Base-by-base conservation (phyloP, 1,284 basidiomycete genomes). In the Cryptococcus amylolentus region DNA sequence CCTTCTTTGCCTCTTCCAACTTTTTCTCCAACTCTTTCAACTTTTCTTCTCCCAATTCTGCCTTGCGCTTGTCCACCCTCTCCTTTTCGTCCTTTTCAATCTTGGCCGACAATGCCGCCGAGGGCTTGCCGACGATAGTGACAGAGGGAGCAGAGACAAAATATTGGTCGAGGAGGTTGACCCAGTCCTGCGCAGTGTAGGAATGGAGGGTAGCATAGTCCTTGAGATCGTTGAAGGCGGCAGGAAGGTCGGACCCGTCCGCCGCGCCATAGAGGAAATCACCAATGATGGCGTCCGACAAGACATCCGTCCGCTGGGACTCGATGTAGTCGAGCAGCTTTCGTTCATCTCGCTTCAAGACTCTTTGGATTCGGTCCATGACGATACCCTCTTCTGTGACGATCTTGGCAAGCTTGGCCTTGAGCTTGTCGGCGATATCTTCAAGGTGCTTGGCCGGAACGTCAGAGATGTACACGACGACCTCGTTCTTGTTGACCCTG, bases 201-300 rank as follows among this genome's bases (percentile, higher is more conserved):
- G 77, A 77, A 48, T 84, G 82, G 49, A 96, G 78, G 23, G 77
- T 72, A 42, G 82, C 80, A 73, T 88, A 93, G 63, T 88, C 83
- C 52, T 82, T 82, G 64, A 93, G 85, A 64, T 95, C 89, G 66
- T 94, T 85, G 79, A 96, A 83, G 3, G 88, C 83, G 2, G 78
- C 78, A 26, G 81, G 79, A 9, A 98, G 81, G 56, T 94, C 87
- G 18, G 87, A 86, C 9, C 93, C 95, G 72, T 95, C 86, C 63
- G 83, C 81, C 20, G 85, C 80, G 41, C 92, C 93, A 71, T 98
- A 97, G 37, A 98, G 77, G 74, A 93, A 91, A 78, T 98, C 92
- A 41, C 69, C 82, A 67, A 95, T 91, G 52, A 92, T 82, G 1
- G 82, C 83, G 52, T 83, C 68, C 3, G 71, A 60, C 42, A 77